Conservation (phyloP, 306 rosid species). For the Elaeagnus macrophylla region DNA sequence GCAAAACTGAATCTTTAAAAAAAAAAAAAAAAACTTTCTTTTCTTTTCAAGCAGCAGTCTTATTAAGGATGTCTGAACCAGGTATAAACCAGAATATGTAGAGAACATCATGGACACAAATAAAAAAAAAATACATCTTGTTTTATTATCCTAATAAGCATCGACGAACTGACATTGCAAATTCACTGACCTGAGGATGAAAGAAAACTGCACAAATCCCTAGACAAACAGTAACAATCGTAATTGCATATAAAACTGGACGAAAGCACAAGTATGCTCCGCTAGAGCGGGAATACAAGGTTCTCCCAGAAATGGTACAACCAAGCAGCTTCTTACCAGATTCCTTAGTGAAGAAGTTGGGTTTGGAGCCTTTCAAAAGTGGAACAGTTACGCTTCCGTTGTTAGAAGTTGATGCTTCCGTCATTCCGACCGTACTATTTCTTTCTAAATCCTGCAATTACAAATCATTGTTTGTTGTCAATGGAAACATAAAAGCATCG, state of each 20-base stretch:
- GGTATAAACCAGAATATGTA: conserved; percentile 2
- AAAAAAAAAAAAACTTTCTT: no score
- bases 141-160: conserved; percentile 43
- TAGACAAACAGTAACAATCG: conserved; percentile 54
- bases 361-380: conserved; percentile 34
- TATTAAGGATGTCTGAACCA: no score
- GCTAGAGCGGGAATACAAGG: conserved; percentile 30
- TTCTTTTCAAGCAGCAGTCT: no score
- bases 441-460: conserved; percentile 46
- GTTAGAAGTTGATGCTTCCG: conserved; percentile 19
- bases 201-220: conserved; percentile 63
- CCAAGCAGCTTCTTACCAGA: conserved; percentile 25
- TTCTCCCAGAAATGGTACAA: conserved; percentile 23
- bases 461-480: neutral
- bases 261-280: conserved; percentile 38
- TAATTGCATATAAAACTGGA: conserved; percentile 43
- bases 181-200: conserved; percentile 70
- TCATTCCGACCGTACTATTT: conserved; percentile 27
- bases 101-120: neutral
- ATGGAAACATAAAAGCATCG: no score
- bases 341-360: conserved; percentile 23
- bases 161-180: conserved; percentile 72
- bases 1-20: no score
- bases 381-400: conserved; percentile 41
- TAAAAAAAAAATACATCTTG: neutral